These are phyloP conservation scores for Keithomyces neogunnii DNA, from an alignment of 2,329 filamentous ascomycete genomes.

Conservation along the genomic window DNA sequence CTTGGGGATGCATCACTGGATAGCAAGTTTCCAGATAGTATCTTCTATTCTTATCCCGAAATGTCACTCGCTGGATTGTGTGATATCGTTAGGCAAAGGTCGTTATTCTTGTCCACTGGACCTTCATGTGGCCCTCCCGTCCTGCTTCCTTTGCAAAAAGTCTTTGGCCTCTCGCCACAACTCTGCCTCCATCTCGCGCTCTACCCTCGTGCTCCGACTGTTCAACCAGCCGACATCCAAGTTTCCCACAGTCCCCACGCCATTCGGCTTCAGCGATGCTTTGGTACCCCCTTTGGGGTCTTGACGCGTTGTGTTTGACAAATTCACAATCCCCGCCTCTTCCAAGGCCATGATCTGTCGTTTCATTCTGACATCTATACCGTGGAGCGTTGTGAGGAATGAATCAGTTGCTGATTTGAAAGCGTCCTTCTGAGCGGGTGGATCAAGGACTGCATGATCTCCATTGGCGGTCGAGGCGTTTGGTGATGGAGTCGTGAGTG, in stretches of 20 bases:
- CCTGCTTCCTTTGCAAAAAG: conserved; percentile 24
- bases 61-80: neutral
- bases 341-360: conserved; percentile 63
- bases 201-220: conserved; percentile 72
- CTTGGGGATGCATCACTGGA: neutral
- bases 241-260: conserved; percentile 44
- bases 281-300: conserved; percentile 27
- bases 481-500: conserved; percentile 29
- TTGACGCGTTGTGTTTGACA: conserved; percentile 25
- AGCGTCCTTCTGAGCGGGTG: conserved; percentile 42
- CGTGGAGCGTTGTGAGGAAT: conserved; percentile 67
- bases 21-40: neutral
- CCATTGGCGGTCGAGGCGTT: conserved; percentile 8
- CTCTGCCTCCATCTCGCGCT: conserved; percentile 76
- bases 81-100: neutral
- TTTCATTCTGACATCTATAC: conserved; percentile 65
- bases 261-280: conserved; percentile 43
- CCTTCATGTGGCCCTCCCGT: neutral
- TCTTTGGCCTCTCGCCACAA: conserved; percentile 48
- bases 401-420: conserved; percentile 53
- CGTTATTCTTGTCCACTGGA: too few species aligned
- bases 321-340: conserved; percentile 66
- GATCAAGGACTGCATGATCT: conserved; percentile 22
- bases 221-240: conserved; percentile 88
- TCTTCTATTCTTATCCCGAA: neutral